Conservation (phyloP, 495 filamentous ascomycete species). For the Xylaria cubensis region DNA sequence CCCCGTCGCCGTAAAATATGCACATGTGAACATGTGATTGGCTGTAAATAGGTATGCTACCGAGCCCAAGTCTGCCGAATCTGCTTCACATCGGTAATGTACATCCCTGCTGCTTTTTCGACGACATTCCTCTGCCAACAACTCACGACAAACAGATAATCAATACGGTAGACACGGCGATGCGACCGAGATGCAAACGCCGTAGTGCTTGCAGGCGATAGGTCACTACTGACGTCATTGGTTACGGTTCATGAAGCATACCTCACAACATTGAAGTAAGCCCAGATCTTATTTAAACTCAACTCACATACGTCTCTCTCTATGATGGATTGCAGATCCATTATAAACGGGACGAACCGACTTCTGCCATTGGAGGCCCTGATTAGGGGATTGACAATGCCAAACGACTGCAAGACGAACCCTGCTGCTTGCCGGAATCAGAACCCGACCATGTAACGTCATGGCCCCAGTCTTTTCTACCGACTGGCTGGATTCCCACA, state of each 20-base stretch:
- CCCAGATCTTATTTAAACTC: neutral
- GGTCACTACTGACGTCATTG: slow-evolving; percentile 1
- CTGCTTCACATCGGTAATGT: neutral
- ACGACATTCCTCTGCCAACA: slow-evolving; percentile 5
- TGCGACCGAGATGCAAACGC: neutral
- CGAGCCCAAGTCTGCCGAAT: neutral
- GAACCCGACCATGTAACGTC: neutral
- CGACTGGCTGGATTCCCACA: neutral
- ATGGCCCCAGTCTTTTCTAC: slow-evolving; percentile 8
- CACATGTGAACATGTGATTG: slow-evolving; percentile 10
- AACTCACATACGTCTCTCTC: neutral
- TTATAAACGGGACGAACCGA: no score
- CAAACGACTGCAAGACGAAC: neutral
- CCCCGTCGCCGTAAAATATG: neutral
- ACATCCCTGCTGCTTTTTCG: neutral
- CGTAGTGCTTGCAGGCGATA: neutral
- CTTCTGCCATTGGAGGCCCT: neutral
- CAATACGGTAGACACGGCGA: neutral
- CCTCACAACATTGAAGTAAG: neutral
- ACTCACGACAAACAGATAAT: neutral
- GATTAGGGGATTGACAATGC: neutral
- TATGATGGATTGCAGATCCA: neutral
- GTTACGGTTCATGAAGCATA: neutral
- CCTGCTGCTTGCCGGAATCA: neutral
- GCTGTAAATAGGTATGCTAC: neutral